Conservation (phyloP, 345 rosid species). For the Salix brachista region DNA sequence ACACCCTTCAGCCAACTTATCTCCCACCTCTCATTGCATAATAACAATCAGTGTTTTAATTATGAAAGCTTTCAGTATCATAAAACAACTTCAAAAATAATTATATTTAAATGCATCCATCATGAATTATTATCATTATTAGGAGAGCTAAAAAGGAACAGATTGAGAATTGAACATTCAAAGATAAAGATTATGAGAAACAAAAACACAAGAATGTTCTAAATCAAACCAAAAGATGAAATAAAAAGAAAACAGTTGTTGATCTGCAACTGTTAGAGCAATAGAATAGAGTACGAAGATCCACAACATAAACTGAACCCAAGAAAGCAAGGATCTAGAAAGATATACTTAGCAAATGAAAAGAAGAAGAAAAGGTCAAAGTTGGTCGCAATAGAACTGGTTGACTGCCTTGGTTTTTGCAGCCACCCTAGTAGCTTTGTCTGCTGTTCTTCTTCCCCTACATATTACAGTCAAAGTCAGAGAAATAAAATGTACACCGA, state of each 20-base stretch:
- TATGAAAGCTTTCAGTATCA: background rate
- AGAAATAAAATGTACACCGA: background rate
- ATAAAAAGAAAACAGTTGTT: background rate
- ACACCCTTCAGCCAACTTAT: background rate
- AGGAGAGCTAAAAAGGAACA: background rate
- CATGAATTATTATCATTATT: background rate
- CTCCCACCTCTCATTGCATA: background rate
- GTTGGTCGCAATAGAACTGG: slow-evolving; percentile 14
- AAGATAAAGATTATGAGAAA: background rate
- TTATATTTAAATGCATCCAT: background rate
- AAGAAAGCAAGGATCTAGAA: slow-evolving; percentile 27
- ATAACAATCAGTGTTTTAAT: background rate
- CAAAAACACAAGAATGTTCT: background rate
- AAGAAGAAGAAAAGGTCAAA: background rate
- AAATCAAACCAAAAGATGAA: slow-evolving; percentile 5
- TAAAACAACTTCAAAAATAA: background rate
- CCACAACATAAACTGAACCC: background rate
- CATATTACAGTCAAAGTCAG: slow-evolving; percentile 27
- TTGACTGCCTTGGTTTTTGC: background rate
- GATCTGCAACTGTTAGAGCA: slow-evolving; percentile 22
- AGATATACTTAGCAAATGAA: slow-evolving; percentile 4
- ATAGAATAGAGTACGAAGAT: slow-evolving; percentile 16
- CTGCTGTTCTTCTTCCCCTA: background rate
- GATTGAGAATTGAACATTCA: background rate
- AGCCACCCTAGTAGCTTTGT: slow-evolving; percentile 3